Evolutionary conservation across 2,329 filamentous ascomycete genomes (phyloP).

Genomic region (Aureobasidium melanogenum): DNA sequence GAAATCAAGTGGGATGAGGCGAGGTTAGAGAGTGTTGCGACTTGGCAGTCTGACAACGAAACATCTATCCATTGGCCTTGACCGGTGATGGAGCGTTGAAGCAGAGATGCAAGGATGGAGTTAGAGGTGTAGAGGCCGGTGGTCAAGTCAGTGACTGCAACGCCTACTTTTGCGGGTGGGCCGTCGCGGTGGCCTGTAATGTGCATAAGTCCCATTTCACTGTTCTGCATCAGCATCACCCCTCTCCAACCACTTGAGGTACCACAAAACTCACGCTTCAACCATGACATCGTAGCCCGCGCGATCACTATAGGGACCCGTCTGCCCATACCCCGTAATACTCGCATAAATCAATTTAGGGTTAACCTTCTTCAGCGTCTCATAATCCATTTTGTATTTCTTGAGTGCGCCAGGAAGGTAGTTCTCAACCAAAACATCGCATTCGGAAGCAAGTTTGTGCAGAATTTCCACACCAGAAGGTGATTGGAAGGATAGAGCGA

Average conservation of each 20-base stretch:
- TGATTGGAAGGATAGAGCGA: constrained; percentile 85
- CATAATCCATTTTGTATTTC: constrained; percentile 88
- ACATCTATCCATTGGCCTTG: constrained; percentile 89
- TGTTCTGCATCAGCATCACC: constrained; percentile 14
- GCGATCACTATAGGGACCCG: constrained; percentile 75
- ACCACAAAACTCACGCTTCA: constrained; percentile 65
- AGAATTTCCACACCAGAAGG: constrained; percentile 75
- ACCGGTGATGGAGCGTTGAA: constrained; percentile 65
- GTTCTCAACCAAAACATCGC: constrained; percentile 92
- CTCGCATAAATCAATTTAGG: constrained; percentile 85
- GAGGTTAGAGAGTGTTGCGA: constrained; percentile 89
- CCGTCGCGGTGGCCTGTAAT: constrained; percentile 86
- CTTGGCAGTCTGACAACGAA: constrained; percentile 85
- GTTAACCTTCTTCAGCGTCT: constrained; percentile 70
- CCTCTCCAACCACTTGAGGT: too few species aligned
- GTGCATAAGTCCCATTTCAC: constrained; percentile 94
- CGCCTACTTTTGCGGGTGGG: constrained; percentile 91
- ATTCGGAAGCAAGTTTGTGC: constrained; percentile 72
- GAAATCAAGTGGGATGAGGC: constrained; percentile 86
- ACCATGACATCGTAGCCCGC: constrained; percentile 99
- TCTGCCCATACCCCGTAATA: constrained; percentile 95
- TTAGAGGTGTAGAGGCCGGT: constrained; percentile 94
- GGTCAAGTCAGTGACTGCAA: constrained; percentile 92
- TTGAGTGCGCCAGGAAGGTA: constrained; percentile 83
- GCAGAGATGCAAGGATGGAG: constrained; percentile 84